Evolutionary conservation across 768 basidiomycete genomes (phyloP), one percentile per base, ranked within the genome.

Genomic region (Pisolithus marmoratus): DNA sequence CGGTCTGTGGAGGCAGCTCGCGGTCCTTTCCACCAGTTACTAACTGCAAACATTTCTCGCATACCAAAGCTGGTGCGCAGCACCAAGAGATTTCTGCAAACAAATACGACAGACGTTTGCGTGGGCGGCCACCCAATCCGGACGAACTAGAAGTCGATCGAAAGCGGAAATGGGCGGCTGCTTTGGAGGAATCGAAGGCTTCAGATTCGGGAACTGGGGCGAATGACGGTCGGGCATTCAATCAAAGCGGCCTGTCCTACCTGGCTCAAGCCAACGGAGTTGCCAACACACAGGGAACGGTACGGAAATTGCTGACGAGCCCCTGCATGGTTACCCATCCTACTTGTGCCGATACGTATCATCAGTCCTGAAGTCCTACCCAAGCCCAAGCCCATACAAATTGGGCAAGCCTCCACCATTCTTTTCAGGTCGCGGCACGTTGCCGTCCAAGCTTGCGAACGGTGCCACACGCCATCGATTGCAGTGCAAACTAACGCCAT

Each of bases 91-190:
- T 41, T 89, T 91, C n/a, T 65, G 84, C 82, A 15, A 79, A 81
- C 54, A 87, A 85, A 62, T 90, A 90, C 68, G 74, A 84, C 48
- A 88, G 86, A 3, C 85, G 85, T 38, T 67, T 88, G 54, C 75
- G 82, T 53, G 87, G 84, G 54, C 74, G 75, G 51, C 70, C 87
- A 51, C 72, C 70, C n/a, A 70, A 69, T 8, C 54, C 61, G 46
- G 77, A 74, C 5, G 73, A 73, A 15, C 74, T 76, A 2, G 82
- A 81, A 53, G 81, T 87, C 48, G 84, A 88, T 56, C 76, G 79
- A 54, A 91, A 90, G 65, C 72, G 89, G 57, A 90, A 90, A 65
- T 87, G 85, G 85, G 78, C 82, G 4, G 84, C 80, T 17, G 77
- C 80, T 47, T 69, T 72, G 58, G 83, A 85, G 60, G 79, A 82